Evolutionary conservation across 2,329 filamentous ascomycete genomes (phyloP).

Genomic region (Penicillium glabrum): DNA sequence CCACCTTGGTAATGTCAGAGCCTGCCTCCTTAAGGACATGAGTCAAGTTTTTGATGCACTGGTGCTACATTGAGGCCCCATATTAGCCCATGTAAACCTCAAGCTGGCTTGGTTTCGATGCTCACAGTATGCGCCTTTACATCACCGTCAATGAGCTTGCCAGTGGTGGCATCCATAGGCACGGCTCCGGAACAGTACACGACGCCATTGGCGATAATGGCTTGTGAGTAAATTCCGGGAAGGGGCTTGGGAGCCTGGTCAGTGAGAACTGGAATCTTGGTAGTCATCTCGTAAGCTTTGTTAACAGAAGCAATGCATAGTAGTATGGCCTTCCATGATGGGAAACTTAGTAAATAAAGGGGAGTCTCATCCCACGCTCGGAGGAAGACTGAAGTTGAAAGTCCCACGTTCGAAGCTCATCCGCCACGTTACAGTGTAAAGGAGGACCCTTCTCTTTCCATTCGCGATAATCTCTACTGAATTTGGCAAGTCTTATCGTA

Average conservation of each 20-base stretch:
- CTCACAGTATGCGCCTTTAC: constrained; percentile 55
- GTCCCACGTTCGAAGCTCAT: not conserved
- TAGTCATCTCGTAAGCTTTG: constrained; percentile 29
- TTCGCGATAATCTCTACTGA: not conserved
- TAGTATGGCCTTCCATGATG: not conserved
- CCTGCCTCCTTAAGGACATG: constrained; percentile 61
- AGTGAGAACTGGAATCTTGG: constrained; percentile 45
- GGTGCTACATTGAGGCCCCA: constrained; percentile 29
- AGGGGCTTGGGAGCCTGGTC: constrained; percentile 53
- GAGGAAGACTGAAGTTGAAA: not conserved
- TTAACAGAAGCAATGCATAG: not conserved
- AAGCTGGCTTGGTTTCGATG: not conserved
- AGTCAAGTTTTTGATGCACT: constrained; percentile 59
- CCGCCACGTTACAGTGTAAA: not conserved
- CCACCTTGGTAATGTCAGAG: constrained; percentile 58
- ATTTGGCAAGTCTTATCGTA: not conserved
- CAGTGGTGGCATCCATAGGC: constrained; percentile 57
- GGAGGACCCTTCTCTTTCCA: not conserved
- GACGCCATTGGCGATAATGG: constrained; percentile 62
- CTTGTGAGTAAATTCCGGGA: constrained; percentile 59
- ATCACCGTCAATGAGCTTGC: constrained; percentile 56
- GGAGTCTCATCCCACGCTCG: not conserved
- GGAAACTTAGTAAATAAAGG: not conserved
- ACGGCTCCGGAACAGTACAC: constrained; percentile 71
- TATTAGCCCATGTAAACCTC: not conserved